These are phyloP conservation scores for Nemania diffusa DNA, from an alignment of 2,329 filamentous ascomycete genomes.

Conservation along the genomic window DNA sequence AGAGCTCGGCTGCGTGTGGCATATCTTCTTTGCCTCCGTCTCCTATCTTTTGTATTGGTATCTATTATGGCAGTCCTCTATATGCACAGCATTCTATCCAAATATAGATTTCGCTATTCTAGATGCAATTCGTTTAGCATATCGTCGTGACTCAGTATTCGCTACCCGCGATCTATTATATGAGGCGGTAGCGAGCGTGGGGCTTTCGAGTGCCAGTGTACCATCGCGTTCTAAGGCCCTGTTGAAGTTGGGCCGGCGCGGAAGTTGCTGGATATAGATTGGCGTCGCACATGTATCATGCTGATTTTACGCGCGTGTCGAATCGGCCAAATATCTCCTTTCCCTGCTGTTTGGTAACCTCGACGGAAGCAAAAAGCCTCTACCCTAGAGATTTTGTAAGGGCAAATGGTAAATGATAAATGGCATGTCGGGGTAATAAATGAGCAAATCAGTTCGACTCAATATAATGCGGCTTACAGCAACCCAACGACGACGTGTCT, in stretches of 20 bases:
- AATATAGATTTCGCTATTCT: background rate
- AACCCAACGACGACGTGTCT: slow-evolving; percentile 1
- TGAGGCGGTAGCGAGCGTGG: too few species aligned
- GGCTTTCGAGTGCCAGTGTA: background rate
- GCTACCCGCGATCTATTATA: background rate
- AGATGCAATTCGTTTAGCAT: background rate
- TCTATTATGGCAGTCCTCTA: background rate
- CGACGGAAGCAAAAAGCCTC: background rate
- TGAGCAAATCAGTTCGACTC: background rate
- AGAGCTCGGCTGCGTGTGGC: background rate
- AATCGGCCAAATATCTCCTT: background rate
- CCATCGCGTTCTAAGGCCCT: background rate
- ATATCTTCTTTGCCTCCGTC: background rate
- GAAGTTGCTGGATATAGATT: background rate
- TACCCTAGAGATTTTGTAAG: background rate
- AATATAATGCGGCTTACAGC: background rate
- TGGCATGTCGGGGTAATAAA: too few species aligned
- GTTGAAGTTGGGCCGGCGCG: background rate
- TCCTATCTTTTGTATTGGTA: background rate
- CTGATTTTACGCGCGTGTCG: background rate
- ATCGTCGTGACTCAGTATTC: background rate
- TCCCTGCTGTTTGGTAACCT: background rate
- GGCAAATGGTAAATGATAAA: too few species aligned
- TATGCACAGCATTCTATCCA: background rate
- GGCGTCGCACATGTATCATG: background rate